These are phyloP conservation scores for Leccinum pellstonianum DNA, from an alignment of 768 basidiomycete species.

Conservation along the genomic window DNA sequence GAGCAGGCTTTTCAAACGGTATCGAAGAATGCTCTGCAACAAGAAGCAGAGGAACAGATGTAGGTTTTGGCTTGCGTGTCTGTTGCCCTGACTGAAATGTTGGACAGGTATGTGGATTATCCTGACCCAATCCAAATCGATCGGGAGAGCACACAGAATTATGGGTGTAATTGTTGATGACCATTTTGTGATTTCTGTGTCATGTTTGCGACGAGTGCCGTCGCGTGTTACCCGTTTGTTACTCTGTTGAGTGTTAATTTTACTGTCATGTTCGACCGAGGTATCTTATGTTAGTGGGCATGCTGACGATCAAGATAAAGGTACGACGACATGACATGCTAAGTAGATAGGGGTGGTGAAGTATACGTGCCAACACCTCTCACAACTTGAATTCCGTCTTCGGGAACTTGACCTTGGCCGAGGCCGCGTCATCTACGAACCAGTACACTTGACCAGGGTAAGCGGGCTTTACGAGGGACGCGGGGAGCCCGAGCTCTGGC, in stretches of 20 bases:
- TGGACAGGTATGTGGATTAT: constrained; percentile 91
- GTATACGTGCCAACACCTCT: constrained; percentile 11
- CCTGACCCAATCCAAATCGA: constrained; percentile 98
- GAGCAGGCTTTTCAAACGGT: constrained; percentile 99
- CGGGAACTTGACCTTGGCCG: constrained; percentile 56
- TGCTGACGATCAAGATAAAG: constrained; percentile 10
- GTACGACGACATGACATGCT: constrained; percentile 17
- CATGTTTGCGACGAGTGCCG: constrained; percentile 25
- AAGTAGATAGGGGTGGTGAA: constrained; percentile 12
- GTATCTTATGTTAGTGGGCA: constrained; percentile 27
- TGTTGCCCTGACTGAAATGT: constrained; percentile 15
- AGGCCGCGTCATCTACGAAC: constrained; percentile 91
- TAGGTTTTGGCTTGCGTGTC: constrained; percentile 40
- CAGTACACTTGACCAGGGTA: constrained; percentile 86
- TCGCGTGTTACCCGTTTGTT: constrained; percentile 35
- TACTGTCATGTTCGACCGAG: constrained; percentile 21
- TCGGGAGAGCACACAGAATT: constrained; percentile 86
- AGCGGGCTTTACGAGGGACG: constrained; percentile 75
- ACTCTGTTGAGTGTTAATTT: constrained; percentile 35
- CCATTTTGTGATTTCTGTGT: constrained; percentile 26
- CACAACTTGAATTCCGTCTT: constrained; percentile 58
- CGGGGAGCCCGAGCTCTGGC: constrained; percentile 76
- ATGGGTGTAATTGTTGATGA: constrained; percentile 86
- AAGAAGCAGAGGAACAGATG: constrained; percentile 96
- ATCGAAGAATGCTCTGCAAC: constrained; percentile 98